Base-by-base conservation (phyloP, 2,329 filamentous ascomycete genomes). In the Sarocladium brachiariae region DNA sequence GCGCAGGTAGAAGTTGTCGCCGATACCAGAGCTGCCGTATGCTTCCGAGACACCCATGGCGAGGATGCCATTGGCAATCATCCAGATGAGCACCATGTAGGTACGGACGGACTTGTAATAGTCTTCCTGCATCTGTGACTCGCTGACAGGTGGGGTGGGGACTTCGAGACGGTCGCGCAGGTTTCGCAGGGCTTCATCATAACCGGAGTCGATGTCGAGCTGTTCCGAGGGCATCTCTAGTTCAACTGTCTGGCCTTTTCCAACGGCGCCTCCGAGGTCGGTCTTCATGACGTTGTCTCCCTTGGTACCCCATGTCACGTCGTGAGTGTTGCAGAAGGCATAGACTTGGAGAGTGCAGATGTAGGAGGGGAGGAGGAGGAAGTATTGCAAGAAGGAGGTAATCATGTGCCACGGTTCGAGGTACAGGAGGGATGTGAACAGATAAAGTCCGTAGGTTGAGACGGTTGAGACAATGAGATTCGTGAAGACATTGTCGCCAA, bases 371-470 rank as follows among this genome's bases (percentile, higher is more conserved):
- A 99, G 76, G 23, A 99, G 82, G 43, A 91, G 78, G 65, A 99
- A 96, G 74, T 99, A 99, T 66, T 96, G 91, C 1, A 77, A 81
- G 0, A 88, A 84, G 0, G 86, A 92, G 11, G 93, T 99, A 71
- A 99, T 87, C 87, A 99, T 93, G 74, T 99, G 93, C 93, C 93
- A 99, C 0, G 93, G 93, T 59, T 99, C 95, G 43, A 99, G 81
- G 70, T 99, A 99, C 54, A 99, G 71, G 71, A 99, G 89, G 21
- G 87, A 93, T 84, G 95, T 96, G 70, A 96, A 68, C 73, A 99
- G 93, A 76, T 97, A 99, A 34, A 99, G 76, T 1, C 95, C 93
- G 35, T 96, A 72, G 0, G 93, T 99, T 2, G 89, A 95, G 3
- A 86, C 74, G n/a, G 87, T 85, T 6, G 87, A 93, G 48, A 99